phyloP scores from a whole-genome alignment of 164 flowering plant species.

The Annona cherimola region DNA sequence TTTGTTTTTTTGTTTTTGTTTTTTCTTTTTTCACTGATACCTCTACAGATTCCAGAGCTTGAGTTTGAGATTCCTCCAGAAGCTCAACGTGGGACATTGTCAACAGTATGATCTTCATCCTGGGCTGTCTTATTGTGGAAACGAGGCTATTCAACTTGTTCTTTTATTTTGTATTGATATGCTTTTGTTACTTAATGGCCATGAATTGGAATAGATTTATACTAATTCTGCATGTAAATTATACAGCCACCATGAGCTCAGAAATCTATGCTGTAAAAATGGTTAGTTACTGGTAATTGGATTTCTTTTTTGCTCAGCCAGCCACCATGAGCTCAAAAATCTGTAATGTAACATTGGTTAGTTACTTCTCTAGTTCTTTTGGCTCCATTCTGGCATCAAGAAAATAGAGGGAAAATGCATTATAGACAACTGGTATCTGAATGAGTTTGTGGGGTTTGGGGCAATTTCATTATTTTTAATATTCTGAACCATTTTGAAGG shows the following conservation, averaged over 20 bases:
- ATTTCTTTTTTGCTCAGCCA: neutral
- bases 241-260: neutral
- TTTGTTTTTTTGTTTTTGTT: neutral
- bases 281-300: neutral
- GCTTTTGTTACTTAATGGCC: neutral
- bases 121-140: neutral
- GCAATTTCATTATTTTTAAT: no score
- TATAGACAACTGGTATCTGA: no score
- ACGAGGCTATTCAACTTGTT: neutral
- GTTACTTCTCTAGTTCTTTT: no score
- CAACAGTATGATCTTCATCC: slow-evolving; percentile 52
- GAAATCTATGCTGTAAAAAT: neutral
- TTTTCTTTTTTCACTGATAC: neutral
- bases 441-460: no score
- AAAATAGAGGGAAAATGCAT: no score
- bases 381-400: no score
- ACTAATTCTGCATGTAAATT: neutral
- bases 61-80: slow-evolving; percentile 98
- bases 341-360: no score
- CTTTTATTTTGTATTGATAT: neutral
- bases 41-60: slow-evolving; percentile 77
- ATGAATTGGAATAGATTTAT: neutral
- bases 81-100: slow-evolving; percentile 89
- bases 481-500: no score
- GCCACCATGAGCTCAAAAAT: no score